Conservation (phyloP, 208 protist species). For the Crithidia sp. region DNA sequence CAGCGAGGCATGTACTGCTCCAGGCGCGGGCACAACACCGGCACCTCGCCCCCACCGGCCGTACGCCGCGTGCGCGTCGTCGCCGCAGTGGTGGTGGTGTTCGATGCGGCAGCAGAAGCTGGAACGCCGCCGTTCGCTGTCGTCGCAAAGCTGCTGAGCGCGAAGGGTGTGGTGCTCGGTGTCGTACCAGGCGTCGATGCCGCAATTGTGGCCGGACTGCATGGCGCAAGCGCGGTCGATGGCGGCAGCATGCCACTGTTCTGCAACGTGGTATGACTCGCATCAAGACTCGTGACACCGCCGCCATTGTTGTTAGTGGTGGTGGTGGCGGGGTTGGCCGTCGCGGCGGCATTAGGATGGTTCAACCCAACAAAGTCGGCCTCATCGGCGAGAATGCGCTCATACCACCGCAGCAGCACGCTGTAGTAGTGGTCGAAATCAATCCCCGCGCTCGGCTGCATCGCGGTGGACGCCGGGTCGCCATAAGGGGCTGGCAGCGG, state of each 20-base stretch:
- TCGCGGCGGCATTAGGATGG: not conserved
- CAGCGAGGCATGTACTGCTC: conserved; percentile 33
- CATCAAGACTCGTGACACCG: conserved; percentile 6
- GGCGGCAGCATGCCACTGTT: conserved; percentile 8
- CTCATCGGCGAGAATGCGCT: conserved; percentile 47
- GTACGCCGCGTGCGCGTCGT: conserved; percentile 3
- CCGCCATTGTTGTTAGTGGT: not conserved
- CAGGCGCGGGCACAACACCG: conserved; percentile 33
- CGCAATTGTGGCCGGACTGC: not conserved
- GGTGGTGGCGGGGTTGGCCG: not conserved
- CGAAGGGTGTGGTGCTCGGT: not conserved
- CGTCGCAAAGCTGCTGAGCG: conserved; percentile 5
- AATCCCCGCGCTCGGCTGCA: not conserved
- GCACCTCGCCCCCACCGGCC: conserved; percentile 30
- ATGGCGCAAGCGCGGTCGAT: not conserved
- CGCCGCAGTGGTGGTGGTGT: not conserved
- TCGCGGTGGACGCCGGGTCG: not conserved
- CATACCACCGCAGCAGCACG: conserved; percentile 58
- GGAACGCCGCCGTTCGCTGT: too few relatives aligned
- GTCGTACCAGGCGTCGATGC: not conserved
- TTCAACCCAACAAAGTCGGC: conserved; percentile 34
- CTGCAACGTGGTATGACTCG: conserved; percentile 16
- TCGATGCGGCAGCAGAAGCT: not conserved
- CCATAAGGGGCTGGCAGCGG: conserved; percentile 12
- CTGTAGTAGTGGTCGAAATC: conserved; percentile 25